A percentile compares a stretch with the other conserved stretches of the same genome.
Conservation (phyloP, 495 filamentous ascomycete species). For the Daldinia decipiens region DNA sequence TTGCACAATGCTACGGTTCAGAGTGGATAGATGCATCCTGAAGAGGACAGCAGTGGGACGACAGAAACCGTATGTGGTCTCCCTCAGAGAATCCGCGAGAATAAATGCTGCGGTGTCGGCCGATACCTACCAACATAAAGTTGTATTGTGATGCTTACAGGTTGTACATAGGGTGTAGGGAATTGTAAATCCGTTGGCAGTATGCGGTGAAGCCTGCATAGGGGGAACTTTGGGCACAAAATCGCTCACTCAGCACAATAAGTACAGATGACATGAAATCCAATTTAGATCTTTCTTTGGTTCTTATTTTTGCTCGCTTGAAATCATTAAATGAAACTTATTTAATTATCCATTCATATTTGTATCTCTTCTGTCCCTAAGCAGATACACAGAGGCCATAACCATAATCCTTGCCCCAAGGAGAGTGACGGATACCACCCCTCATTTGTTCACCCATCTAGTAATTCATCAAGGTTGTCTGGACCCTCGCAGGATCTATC, state of each 20-base stretch:
- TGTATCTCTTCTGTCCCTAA: conserved; percentile 38
- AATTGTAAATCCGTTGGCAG: conserved; percentile 1
- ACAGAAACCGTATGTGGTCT: neutral
- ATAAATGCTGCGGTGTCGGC: neutral
- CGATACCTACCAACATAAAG: neutral
- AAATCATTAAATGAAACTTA: conserved; percentile 34
- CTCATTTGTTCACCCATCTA: conserved; percentile 36
- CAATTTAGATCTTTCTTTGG: conserved; percentile 1
- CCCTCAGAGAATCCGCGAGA: neutral
- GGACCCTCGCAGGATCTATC: conserved; percentile 24
- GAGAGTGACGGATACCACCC: conserved; percentile 24
- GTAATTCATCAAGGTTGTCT: conserved; percentile 36
- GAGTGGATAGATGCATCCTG: neutral
- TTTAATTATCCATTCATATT: conserved; percentile 30
- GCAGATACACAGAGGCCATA: conserved; percentile 33
- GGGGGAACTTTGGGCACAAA: conserved; percentile 3
- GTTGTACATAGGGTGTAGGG: neutral
- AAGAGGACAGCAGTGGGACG: neutral
- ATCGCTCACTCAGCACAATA: conserved; percentile 5
- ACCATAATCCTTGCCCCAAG: conserved; percentile 13
- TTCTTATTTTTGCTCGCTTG: conserved; percentile 1
- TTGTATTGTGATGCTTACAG: conserved; percentile 4
- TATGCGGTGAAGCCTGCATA: conserved; percentile 8
- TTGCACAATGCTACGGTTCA: neutral
- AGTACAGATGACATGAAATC: neutral